phyloP scores from a whole-genome alignment of 2,329 filamentous ascomycete genomes.

The Plectosphaerella sp. region DNA sequence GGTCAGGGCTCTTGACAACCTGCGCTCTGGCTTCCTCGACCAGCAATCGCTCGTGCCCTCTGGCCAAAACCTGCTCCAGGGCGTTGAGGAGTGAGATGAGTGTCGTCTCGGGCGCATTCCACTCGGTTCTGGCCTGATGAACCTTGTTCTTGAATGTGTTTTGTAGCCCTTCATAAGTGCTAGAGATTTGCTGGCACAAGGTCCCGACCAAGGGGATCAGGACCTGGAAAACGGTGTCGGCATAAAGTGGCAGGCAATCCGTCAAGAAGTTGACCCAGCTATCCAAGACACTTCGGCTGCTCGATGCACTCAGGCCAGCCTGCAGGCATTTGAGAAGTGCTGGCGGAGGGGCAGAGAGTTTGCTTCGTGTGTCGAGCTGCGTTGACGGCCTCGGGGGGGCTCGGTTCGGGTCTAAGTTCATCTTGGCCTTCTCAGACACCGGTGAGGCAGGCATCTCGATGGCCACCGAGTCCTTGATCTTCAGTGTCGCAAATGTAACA shows the following conservation, averaged over 20 bases:
- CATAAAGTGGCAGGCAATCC: slow-evolving; percentile 79
- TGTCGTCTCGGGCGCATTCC: slow-evolving; percentile 61
- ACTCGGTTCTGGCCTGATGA: slow-evolving; percentile 13
- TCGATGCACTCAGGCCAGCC: slow-evolving; percentile 70
- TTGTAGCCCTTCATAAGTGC: slow-evolving; percentile 68
- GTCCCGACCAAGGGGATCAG: slow-evolving; percentile 88
- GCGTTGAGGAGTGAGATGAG: slow-evolving; percentile 87
- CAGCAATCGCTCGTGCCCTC: slow-evolving; percentile 77
- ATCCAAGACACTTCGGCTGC: slow-evolving; percentile 74
- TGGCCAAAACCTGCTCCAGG: slow-evolving; percentile 83
- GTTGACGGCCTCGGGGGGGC: slow-evolving; percentile 31
- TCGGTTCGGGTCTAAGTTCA: slow-evolving; percentile 35
- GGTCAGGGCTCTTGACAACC: slow-evolving; percentile 72
- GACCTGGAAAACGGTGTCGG: slow-evolving; percentile 81
- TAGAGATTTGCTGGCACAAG: slow-evolving; percentile 72
- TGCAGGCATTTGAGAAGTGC: slow-evolving; percentile 81
- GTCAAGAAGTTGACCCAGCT: slow-evolving; percentile 87
- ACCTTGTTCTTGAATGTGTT: slow-evolving; percentile 47
- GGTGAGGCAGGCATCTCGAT: slow-evolving; percentile 38
- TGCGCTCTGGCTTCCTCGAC: slow-evolving; percentile 68
- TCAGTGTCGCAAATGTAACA: slow-evolving; percentile 70
- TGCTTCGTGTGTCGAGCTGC: slow-evolving; percentile 20
- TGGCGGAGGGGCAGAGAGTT: slow-evolving; percentile 53
- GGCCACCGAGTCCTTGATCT: slow-evolving; percentile 47
- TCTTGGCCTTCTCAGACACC: slow-evolving; percentile 40